These are phyloP conservation scores for Mycena pura DNA, from an alignment of 768 basidiomycete genomes.

Conservation along the genomic window DNA sequence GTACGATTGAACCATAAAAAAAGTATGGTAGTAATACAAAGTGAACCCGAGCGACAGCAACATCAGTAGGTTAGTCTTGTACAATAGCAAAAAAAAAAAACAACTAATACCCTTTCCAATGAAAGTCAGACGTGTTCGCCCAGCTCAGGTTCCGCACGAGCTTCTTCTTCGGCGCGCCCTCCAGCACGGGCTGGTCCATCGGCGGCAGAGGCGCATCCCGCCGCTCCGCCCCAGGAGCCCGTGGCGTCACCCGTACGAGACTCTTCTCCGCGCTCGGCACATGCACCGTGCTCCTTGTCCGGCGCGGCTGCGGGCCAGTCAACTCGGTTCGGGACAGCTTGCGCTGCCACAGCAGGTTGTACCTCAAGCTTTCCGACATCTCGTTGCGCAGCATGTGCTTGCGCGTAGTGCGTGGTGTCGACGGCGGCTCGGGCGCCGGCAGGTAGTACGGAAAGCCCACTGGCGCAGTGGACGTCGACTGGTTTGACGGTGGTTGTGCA, in stretches of 20 bases:
- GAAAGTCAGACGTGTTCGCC: slow-evolving; percentile 23
- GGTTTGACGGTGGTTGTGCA: slow-evolving; percentile 20
- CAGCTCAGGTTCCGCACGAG: slow-evolving; percentile 24
- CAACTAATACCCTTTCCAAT: slow-evolving; percentile 16
- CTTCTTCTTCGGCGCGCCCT: slow-evolving; percentile 22
- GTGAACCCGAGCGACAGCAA: slow-evolving; percentile 7
- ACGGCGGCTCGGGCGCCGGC: slow-evolving; percentile 67
- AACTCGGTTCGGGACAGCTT: slow-evolving; percentile 64
- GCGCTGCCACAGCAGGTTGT: slow-evolving; percentile 83
- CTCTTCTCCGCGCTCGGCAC: slow-evolving; percentile 18
- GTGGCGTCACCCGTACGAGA: slow-evolving; percentile 22
- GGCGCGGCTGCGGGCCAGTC: slow-evolving; percentile 35
- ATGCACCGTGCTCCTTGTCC: slow-evolving; percentile 26
- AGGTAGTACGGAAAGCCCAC: slow-evolving; percentile 76
- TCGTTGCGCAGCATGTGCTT: slow-evolving; percentile 85
- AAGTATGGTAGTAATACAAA: slow-evolving; percentile 20
- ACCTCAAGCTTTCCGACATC: slow-evolving; percentile 81
- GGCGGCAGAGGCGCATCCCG: slow-evolving; percentile 8
- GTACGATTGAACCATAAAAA: slow-evolving; percentile 10
- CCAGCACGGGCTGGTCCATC: slow-evolving; percentile 10
- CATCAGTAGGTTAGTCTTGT: slow-evolving; percentile 19
- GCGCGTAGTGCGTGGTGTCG: slow-evolving; percentile 86
- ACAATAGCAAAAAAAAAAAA: slow-evolving; percentile 6
- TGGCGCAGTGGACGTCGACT: slow-evolving; percentile 59
- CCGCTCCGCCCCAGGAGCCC: slow-evolving; percentile 15